Evolutionary conservation across 164 flowering plant species (phyloP).

Genomic region (Liquidambar formosana): DNA sequence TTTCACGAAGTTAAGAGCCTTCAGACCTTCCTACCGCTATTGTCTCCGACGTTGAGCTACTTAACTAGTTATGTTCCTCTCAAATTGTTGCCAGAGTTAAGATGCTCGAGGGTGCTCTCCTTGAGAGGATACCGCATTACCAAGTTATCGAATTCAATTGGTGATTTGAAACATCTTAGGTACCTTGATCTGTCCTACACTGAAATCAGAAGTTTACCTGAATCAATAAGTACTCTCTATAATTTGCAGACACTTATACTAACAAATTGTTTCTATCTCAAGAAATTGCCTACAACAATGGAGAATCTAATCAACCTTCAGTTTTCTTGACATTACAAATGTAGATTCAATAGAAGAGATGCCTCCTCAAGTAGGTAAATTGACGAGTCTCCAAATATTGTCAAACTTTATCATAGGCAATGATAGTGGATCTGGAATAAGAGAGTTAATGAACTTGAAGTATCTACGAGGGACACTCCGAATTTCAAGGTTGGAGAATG

Average conservation of each 20-base stretch:
- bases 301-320: constrained; percentile 6
- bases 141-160: constrained; percentile 12
- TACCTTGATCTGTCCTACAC: constrained; percentile 17
- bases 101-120: constrained; percentile 14
- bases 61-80: no score
- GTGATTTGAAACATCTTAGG: constrained; percentile 10
- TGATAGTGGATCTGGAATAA: not conserved
- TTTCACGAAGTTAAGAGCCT: constrained; percentile 2
- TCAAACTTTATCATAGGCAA: constrained; percentile 5
- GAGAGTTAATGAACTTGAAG: constrained; percentile 2
- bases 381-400: constrained; percentile 13
- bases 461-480: constrained; percentile 8
- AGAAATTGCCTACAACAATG: not conserved
- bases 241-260: constrained; percentile 19
- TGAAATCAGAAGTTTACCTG: constrained; percentile 12
- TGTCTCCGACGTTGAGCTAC: no score
- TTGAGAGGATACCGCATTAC: constrained; percentile 5
- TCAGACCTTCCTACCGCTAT: not conserved
- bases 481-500: constrained; percentile 17
- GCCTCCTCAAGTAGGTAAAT: constrained; percentile 10
- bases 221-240: not conserved
- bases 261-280: not conserved
- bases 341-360: not conserved
- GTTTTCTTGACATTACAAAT: constrained; percentile 8
- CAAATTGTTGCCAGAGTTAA: not conserved